Evolutionary conservation across 148 eudicot species (phyloP).

Genomic region (Chenopodium formosanum): DNA sequence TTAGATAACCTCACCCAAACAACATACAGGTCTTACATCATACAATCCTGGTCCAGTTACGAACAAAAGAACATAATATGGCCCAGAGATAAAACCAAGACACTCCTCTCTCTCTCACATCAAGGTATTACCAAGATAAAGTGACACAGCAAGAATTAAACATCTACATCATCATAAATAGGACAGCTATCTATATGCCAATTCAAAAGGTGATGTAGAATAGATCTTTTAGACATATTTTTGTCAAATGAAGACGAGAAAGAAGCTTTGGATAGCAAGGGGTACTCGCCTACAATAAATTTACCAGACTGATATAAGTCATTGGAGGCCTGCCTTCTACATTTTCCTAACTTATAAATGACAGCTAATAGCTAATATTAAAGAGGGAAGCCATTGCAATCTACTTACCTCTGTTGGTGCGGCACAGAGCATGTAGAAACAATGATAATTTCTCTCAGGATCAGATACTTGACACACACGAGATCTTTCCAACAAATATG

Average conservation of each 20-base stretch:
- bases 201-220: background rate
- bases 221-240: background rate
- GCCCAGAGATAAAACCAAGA: background rate
- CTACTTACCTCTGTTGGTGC: conserved; percentile 80
- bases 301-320: background rate
- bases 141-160: too few species aligned
- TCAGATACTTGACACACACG: conserved; percentile 98
- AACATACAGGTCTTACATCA: background rate
- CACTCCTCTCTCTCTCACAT: background rate
- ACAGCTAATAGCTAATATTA: background rate
- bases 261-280: background rate
- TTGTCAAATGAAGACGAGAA: background rate
- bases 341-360: background rate
- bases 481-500: conserved; percentile 93
- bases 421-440: conserved; percentile 99
- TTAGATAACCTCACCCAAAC: background rate
- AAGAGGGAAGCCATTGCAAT: background rate
- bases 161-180: background rate
- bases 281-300: background rate
- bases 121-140: too few species aligned
- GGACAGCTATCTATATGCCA: background rate
- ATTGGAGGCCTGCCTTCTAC: background rate
- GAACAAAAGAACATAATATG: background rate
- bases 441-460: conserved; percentile 98
- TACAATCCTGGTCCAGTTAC: background rate